Evolutionary conservation across 139 green algal genomes (phyloP).

Genomic region (Coelastrella sp.): DNA sequence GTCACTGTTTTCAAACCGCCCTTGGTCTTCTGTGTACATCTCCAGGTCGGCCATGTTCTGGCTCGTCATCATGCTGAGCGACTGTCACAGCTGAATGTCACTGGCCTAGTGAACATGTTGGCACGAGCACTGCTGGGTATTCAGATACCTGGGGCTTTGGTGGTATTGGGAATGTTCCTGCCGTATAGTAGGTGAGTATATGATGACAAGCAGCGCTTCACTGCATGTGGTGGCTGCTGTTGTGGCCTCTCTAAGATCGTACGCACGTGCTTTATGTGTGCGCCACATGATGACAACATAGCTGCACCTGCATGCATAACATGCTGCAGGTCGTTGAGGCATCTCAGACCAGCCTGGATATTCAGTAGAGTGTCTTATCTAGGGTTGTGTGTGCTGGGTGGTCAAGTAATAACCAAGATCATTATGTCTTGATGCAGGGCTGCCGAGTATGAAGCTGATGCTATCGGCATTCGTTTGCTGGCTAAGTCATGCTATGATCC

Average conservation of each 20-base stretch:
- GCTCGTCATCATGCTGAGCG: slow-evolving; percentile 75
- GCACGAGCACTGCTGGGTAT: slow-evolving; percentile 62
- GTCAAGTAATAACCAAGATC: not conserved
- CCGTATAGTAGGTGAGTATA: slow-evolving; percentile 68
- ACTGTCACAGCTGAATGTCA: slow-evolving; percentile 52
- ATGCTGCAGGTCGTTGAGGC: too few species aligned
- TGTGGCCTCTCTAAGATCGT: too few species aligned
- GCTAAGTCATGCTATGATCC: slow-evolving; percentile 83
- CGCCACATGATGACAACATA: too few species aligned
- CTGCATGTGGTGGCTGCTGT: too few species aligned
- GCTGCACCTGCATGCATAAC: too few species aligned
- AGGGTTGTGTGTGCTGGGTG: not conserved
- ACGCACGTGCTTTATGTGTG: too few species aligned
- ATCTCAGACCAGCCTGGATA: too few species aligned
- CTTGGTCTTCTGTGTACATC: not conserved
- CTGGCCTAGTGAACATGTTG: slow-evolving; percentile 39
- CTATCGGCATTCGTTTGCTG: slow-evolving; percentile 81
- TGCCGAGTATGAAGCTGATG: slow-evolving; percentile 68
- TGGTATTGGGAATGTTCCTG: slow-evolving; percentile 67
- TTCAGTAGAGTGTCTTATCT: not conserved
- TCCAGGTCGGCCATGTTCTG: slow-evolving; percentile 75
- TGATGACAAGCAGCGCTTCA: too few species aligned
- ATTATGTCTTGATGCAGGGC: slow-evolving; percentile 9
- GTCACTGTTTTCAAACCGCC: too few species aligned
- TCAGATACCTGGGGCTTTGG: slow-evolving; percentile 52